Base-by-base conservation (phyloP, 2,329 filamentous ascomycete species). In the Fusarium pseudoanthophilum region DNA sequence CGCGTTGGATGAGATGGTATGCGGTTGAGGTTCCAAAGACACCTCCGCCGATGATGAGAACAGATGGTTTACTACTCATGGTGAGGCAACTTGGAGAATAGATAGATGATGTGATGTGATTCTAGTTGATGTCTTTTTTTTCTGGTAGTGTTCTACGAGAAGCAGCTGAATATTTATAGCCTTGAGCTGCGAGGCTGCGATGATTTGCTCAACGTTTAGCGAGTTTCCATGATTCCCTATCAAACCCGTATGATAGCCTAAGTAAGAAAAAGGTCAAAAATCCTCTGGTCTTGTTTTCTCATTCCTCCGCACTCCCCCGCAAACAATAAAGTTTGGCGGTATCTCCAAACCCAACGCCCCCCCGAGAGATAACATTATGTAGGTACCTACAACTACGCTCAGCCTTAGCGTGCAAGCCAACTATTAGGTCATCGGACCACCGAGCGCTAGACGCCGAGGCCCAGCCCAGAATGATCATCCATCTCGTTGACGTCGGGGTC, bases 11-110 rank as follows among this genome's bases (percentile, higher is more conserved):
- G 9, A 88, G 81, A 59, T 87, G 85, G 45, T 85, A 80, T 34
- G 85, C 86, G 1, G 85, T 87, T 1, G 87, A 87, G 14, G 87
- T 82, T 43, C 86, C 87, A 73, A 87, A 88, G 28, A 84, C 84
- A 32, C 87, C 87, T 28, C 81, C 86, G 16, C 86, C 86, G 51
- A 87, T 73, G 62, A 84, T 78, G 61, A 82, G 70, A 26, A 83
- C 76, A 28, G 77, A 75, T n/a, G 77, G 76, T 32, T 76, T 49
- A 77, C 74, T 61, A 77, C 71, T 60, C 82, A 82, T 55, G 76
- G 64, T 18, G 49, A 36, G 11, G 2, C 21, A 6, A 18, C 34
- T 37, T 24, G 28, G 14, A 39, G 42, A 43, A 34, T 42, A 37
- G 28, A 28, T 26, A n/a, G 15, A 21, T 37, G n/a, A 34, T 28